Conservation (phyloP, 1,139 yeast genomes). For the Komagataea norvegica region DNA sequence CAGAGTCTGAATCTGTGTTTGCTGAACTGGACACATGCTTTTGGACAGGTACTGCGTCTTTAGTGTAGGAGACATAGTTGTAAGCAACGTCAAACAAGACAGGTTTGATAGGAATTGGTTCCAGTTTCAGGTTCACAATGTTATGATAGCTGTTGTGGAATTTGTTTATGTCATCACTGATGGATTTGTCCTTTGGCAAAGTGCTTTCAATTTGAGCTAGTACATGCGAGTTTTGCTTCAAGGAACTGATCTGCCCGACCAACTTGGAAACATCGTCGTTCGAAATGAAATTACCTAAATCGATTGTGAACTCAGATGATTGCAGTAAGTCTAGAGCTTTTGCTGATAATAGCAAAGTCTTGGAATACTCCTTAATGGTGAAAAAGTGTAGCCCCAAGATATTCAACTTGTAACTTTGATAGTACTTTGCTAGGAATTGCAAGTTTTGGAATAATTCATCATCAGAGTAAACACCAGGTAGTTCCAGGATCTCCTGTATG, state of each 20-base stretch:
- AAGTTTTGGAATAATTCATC: conserved; percentile 59
- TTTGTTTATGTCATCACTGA: conserved; percentile 16
- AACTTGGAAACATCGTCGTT: conserved; percentile 35
- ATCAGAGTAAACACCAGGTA: conserved; percentile 90
- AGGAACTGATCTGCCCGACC: conserved; percentile 28
- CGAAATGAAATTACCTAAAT: conserved; percentile 30
- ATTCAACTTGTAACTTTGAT: conserved; percentile 38
- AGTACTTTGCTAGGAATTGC: conserved; percentile 45
- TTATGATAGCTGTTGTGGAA: conserved; percentile 9
- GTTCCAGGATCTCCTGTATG: conserved; percentile 56
- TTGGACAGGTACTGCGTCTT: no score
- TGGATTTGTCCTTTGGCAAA: conserved; percentile 16
- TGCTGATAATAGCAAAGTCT: conserved; percentile 50
- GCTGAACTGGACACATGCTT: no score
- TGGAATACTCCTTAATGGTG: conserved; percentile 40
- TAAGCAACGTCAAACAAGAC: conserved; percentile 86
- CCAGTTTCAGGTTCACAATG: conserved; percentile 20
- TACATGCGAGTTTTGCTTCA: conserved; percentile 42
- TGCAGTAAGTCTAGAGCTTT: conserved; percentile 31
- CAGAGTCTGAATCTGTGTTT: conserved; percentile 3
- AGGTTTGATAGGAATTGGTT: conserved; percentile 74
- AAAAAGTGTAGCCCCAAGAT: conserved; percentile 49
- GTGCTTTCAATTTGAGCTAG: conserved; percentile 45
- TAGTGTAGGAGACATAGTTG: conserved; percentile 60
- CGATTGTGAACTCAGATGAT: conserved; percentile 12